These are phyloP conservation scores for Westerdykella aurantiaca DNA, from an alignment of 2,329 filamentous ascomycete species.

Conservation along the genomic window DNA sequence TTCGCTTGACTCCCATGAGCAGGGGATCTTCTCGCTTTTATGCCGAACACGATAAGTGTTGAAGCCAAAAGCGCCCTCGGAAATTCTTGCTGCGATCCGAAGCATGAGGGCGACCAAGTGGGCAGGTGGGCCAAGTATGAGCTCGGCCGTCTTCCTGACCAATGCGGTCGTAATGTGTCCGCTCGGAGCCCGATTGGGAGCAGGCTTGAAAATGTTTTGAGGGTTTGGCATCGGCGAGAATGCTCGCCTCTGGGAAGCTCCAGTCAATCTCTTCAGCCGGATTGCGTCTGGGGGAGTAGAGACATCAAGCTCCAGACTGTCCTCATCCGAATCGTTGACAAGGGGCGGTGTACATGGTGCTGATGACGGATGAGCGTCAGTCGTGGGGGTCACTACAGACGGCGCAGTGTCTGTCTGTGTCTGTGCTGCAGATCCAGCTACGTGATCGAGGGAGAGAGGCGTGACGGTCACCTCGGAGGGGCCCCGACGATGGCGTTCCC, in stretches of 20 bases:
- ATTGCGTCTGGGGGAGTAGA: conserved; percentile 37
- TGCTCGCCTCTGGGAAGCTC: conserved; percentile 53
- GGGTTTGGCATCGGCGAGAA: conserved; percentile 64
- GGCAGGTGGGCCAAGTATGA: conserved; percentile 73
- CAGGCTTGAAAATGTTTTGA: conserved; percentile 58
- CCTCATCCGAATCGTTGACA: conserved; percentile 41
- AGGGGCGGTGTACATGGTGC: conserved; percentile 44
- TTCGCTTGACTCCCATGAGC: conserved; percentile 58
- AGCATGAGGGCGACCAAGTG: conserved; percentile 75
- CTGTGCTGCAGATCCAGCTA: conserved; percentile 11
- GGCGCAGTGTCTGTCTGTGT: conserved; percentile 21
- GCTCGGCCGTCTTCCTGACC: conserved; percentile 68
- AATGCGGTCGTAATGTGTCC: conserved; percentile 50
- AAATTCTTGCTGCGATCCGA: conserved; percentile 71
- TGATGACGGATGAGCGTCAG: conserved; percentile 22
- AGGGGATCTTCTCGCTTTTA: conserved; percentile 28
- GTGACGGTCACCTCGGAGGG: conserved; percentile 34
- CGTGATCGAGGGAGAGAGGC: conserved; percentile 13
- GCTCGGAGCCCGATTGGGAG: conserved; percentile 33
- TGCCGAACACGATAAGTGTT: conserved; percentile 29
- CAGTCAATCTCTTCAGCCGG: conserved; percentile 39
- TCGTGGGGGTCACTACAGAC: conserved; percentile 13
- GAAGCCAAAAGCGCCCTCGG: conserved; percentile 40
- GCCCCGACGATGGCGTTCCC: conserved; percentile 31
- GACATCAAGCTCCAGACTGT: conserved; percentile 38